Base-by-base conservation (phyloP, 2,329 filamentous ascomycete genomes). In the Colletotrichum graminicola region DNA sequence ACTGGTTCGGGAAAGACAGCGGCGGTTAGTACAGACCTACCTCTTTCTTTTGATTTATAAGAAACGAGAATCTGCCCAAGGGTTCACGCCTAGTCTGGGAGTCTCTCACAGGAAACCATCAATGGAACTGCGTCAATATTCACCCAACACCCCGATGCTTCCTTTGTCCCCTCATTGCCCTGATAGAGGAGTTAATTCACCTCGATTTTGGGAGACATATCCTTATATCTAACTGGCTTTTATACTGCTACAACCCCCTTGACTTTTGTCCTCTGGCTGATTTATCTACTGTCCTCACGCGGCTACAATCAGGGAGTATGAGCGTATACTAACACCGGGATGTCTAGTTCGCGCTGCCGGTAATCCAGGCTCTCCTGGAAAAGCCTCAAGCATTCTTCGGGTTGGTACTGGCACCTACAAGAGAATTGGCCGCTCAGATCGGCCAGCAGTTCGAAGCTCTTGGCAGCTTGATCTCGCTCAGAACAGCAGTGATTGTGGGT, bases 1-100 rank as follows among this genome's bases (percentile, higher is more conserved):
- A 99, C 96, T 0, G 96, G 96, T 76, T 94, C 91, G 78, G 96
- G 96, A 82, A 99, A 98, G 85, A 98, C 96, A 0, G 95, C 94
- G 8, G 95, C 96, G 23, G 60, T 62, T 21, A 52, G 60, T 61
- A 23, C 11, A 34, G 4, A 47, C 21, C 12, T 23, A 26, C 12
- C 47, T 10, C 21, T 3, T 14, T n/a, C 45, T 18, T 62, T 11
- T 8, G 45, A 18, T 23, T 4, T 8, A 39, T 5, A 29, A 32
- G 8, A n/a, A 3, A 29, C 10, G 32, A 29, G 23, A 14, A 4
- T 51, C 18, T 29, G 7, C 8, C 14, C 45, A 41, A 62, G 23
- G 36, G 59, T 36, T 29, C n/a, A 39, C n/a, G 16, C 18, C 32
- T 10, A 26, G 45, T 41, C n/a, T 39, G 60, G 10, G 14, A n/a